A percentile compares a stretch with the other conserved stretches of the same genome.
phyloP scores from a whole-genome alignment of 495 filamentous ascomycete genomes.

The Thozetella sp. region DNA sequence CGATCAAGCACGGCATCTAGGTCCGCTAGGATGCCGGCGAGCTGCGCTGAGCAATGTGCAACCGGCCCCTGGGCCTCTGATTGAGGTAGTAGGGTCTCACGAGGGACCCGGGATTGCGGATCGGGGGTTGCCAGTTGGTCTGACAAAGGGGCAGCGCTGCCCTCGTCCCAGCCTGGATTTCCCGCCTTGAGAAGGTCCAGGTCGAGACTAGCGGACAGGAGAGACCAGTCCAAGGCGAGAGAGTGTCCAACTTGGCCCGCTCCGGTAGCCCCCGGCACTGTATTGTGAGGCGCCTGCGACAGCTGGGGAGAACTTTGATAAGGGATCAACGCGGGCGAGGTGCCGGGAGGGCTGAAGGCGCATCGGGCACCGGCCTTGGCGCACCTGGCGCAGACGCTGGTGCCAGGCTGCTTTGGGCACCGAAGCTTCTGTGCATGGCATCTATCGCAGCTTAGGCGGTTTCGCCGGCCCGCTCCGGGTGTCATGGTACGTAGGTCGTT shows the following conservation, averaged over 20 bases:
- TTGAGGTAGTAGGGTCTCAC: background rate
- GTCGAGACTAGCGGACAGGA: conserved; percentile 10
- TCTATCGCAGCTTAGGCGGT: conserved; percentile 25
- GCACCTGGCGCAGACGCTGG: conserved; percentile 29
- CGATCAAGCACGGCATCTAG: conserved; percentile 13
- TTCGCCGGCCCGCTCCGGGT: background rate
- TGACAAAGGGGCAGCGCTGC: background rate
- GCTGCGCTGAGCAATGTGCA: conserved; percentile 12
- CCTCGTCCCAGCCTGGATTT: background rate
- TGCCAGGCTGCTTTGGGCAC: conserved; percentile 29
- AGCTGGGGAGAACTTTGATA: background rate
- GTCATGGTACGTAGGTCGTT: no score
- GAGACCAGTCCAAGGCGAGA: conserved; percentile 16
- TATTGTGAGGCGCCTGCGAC: background rate
- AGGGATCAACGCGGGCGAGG: conserved; percentile 15
- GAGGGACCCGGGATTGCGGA: background rate
- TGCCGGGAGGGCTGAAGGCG: conserved; percentile 32
- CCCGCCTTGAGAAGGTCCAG: conserved; percentile 8
- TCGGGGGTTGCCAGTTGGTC: background rate
- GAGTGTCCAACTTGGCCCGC: background rate
- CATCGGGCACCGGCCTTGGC: conserved; percentile 28
- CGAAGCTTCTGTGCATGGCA: conserved; percentile 39
- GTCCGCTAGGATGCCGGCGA: conserved; percentile 20
- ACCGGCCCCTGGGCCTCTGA: conserved; percentile 17
- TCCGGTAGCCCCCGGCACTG: background rate